Conservation (phyloP, 352 stramenopile species). For the Pythium phragmiticola region DNA sequence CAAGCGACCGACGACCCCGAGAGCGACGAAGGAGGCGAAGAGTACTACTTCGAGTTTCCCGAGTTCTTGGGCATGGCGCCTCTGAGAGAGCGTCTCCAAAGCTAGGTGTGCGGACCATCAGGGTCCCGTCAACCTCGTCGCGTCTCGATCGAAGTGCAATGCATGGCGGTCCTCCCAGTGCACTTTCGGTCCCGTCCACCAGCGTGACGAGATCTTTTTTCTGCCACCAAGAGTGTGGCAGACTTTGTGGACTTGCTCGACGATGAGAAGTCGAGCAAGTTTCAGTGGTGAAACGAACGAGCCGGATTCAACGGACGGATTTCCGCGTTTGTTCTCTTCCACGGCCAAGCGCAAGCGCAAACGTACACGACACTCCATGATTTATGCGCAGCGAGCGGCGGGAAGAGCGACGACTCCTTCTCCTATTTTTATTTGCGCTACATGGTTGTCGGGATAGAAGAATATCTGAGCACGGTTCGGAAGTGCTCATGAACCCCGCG, state of each 20-base stretch:
- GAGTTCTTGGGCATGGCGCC: slow-evolving; percentile 42
- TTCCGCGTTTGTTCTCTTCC: not conserved
- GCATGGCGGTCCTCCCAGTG: not conserved
- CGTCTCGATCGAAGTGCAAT: slow-evolving; percentile 10
- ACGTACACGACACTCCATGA: not conserved
- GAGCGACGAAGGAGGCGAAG: slow-evolving; percentile 36
- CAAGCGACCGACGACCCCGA: slow-evolving; percentile 27
- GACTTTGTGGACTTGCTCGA: slow-evolving; percentile 19
- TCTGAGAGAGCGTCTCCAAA: slow-evolving; percentile 25
- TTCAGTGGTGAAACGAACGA: not conserved
- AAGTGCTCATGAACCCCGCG: slow-evolving; percentile 21
- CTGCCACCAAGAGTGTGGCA: slow-evolving; percentile 1
- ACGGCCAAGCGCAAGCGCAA: slow-evolving; percentile 3
- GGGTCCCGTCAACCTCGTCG: not conserved
- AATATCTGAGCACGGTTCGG: slow-evolving; percentile 18
- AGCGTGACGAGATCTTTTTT: slow-evolving; percentile 8
- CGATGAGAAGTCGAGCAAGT: slow-evolving; percentile 27
- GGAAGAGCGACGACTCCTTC: slow-evolving; percentile 16
- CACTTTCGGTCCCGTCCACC: slow-evolving; percentile 10
- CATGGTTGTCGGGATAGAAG: slow-evolving; percentile 28
- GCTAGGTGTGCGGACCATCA: slow-evolving; percentile 10
- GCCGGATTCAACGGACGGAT: too few species aligned
- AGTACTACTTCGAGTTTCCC: slow-evolving; percentile 44
- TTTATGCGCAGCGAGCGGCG: not conserved
- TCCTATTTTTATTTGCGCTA: slow-evolving; percentile 29